Evolutionary conservation across 1,284 basidiomycete genomes (phyloP).

Genomic region (Boletus semigastroideus): DNA sequence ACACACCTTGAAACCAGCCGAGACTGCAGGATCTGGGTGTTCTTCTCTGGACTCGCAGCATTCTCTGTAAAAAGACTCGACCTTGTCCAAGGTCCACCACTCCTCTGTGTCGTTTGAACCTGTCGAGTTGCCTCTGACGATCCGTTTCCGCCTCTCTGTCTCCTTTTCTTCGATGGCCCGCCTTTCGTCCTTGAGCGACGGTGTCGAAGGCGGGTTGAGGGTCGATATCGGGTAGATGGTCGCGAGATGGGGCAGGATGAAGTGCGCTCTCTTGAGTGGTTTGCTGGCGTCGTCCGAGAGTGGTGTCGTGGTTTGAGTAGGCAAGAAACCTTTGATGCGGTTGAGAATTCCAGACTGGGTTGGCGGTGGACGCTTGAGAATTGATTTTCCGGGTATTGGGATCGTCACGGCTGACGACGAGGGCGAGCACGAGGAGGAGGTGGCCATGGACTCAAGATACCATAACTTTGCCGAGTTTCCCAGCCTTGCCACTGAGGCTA

Average conservation of each 20-base stretch:
- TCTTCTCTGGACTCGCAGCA: conserved; percentile 80
- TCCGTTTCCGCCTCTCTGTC: conserved; percentile 57
- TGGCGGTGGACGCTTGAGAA: conserved; percentile 75
- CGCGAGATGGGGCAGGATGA: conserved; percentile 78
- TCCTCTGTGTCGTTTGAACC: conserved; percentile 45
- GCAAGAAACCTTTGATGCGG: conserved; percentile 51
- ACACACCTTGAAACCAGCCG: conserved; percentile 63
- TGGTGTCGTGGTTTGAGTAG: conserved; percentile 25
- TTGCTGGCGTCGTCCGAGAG: conserved; percentile 39
- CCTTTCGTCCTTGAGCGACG: conserved; percentile 73
- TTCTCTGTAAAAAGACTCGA: conserved; percentile 78
- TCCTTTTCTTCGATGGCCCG: conserved; percentile 67
- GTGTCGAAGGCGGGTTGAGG: conserved; percentile 74
- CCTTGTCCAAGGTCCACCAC: conserved; percentile 81
- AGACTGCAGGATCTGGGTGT: conserved; percentile 61
- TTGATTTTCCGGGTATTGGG: conserved; percentile 72
- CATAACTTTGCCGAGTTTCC: neutral
- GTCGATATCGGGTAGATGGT: conserved; percentile 87
- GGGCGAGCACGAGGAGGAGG: conserved; percentile 48
- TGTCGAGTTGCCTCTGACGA: conserved; percentile 55
- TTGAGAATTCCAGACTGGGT: conserved; percentile 67
- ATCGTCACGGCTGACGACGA: conserved; percentile 78
- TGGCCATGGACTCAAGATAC: conserved; percentile 12
- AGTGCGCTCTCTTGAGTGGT: conserved; percentile 81
- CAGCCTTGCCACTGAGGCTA: too few relatives aligned